Percentiles rank a stretch among this genome's conserved stretches.
phyloP scores from a whole-genome alignment of 2,329 filamentous ascomycete species.

The Aureobasidium sp. region DNA sequence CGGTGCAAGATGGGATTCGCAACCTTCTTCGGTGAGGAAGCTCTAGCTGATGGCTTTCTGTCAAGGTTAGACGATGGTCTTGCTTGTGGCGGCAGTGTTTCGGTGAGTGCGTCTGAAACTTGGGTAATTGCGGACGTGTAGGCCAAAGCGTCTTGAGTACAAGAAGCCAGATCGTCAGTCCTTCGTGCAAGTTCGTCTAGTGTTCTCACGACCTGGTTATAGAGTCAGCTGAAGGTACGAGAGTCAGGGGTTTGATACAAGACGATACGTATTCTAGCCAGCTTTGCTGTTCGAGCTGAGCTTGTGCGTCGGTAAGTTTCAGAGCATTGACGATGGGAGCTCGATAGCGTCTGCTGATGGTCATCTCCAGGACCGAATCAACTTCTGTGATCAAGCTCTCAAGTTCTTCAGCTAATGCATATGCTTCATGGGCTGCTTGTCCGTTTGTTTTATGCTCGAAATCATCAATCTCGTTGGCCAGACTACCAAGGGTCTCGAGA shows the following conservation, averaged over 20 bases:
- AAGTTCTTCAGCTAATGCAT: conserved; percentile 7
- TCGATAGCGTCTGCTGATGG: conserved; percentile 59
- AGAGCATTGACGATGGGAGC: conserved; percentile 49
- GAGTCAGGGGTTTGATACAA: conserved; percentile 20
- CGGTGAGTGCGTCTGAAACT: conserved; percentile 21
- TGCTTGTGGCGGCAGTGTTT: conserved; percentile 12
- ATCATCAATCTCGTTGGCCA: conserved; percentile 35
- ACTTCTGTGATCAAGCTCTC: conserved; percentile 65
- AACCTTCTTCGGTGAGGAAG: neutral
- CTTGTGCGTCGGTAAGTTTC: conserved; percentile 31
- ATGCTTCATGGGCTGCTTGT: neutral
- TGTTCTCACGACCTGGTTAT: neutral
- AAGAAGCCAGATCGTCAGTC: conserved; percentile 24
- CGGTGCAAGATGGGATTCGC: neutral
- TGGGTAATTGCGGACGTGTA: conserved; percentile 22
- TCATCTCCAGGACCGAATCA: conserved; percentile 63
- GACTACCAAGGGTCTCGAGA: conserved; percentile 18
- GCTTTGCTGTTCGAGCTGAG: conserved; percentile 29
- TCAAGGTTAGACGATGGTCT: conserved; percentile 21
- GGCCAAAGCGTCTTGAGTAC: conserved; percentile 24
- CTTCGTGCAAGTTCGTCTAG: conserved; percentile 36
- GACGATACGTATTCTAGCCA: conserved; percentile 38
- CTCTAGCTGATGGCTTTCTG: conserved; percentile 23
- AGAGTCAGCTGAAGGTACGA: neutral
- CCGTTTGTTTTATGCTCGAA: conserved; percentile 34